Evolutionary conservation across 805 yeast genomes (phyloP).

Genomic region (Wickerhamia fluorescens): DNA sequence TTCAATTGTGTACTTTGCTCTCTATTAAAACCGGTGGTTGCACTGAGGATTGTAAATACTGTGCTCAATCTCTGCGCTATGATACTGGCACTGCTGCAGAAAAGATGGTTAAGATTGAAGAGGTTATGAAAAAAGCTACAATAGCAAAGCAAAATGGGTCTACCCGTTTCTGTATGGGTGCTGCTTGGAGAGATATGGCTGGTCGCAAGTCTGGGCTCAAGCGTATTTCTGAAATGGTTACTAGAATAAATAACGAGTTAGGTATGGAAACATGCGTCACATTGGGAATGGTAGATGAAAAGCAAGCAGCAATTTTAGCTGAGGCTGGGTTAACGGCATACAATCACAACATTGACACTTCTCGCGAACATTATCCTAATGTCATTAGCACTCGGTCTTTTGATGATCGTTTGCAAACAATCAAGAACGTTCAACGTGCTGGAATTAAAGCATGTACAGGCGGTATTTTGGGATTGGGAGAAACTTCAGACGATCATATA

Average conservation of each 20-base stretch:
- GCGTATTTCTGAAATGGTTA: conserved; percentile 59
- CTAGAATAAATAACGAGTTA: conserved; percentile 48
- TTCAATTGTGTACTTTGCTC: conserved; percentile 70
- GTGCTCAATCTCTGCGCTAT: conserved; percentile 68
- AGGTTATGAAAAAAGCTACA: conserved; percentile 57
- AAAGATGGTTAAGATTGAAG: conserved; percentile 51
- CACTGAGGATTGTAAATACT: conserved; percentile 74
- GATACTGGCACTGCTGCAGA: conserved; percentile 69
- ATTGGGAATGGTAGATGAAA: conserved; percentile 64
- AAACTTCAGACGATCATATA: conserved; percentile 62
- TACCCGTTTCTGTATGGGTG: conserved; percentile 79
- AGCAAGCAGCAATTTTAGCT: conserved; percentile 54
- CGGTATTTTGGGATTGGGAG: conserved; percentile 76
- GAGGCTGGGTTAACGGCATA: conserved; percentile 76
- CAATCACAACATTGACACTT: conserved; percentile 75
- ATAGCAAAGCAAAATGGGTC: conserved; percentile 65
- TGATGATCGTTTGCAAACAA: conserved; percentile 66
- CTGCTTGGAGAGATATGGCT: conserved; percentile 83
- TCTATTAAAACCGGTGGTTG: conserved; percentile 78
- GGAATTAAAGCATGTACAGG: conserved; percentile 72
- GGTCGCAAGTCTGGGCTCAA: conserved; percentile 66
- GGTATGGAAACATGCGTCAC: conserved; percentile 78
- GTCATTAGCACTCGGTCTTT: conserved; percentile 63
- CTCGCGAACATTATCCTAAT: conserved; percentile 69
- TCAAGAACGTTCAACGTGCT: conserved; percentile 53